Base-by-base conservation (phyloP, 345 rosid species). In the Citrus cavaleriei region DNA sequence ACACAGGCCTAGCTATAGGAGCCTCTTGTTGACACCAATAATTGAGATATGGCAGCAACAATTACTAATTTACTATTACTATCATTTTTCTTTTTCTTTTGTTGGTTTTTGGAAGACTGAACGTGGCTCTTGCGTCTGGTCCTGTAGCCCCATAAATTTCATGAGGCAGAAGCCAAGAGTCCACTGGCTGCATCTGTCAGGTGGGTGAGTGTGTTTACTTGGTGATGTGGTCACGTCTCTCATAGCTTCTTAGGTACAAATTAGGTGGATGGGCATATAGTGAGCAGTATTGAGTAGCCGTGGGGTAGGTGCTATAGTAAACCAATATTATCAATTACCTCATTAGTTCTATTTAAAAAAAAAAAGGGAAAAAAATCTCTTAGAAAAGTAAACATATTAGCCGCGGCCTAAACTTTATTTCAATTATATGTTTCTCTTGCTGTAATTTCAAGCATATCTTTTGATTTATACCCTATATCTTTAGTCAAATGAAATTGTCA, bases 241-340 rank as follows among this genome's bases (percentile, higher is more conserved):
- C n/a, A 9, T 10, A 46, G 18, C 18, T 46, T 28, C 16, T 32
- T 71, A 68, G 82, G 78, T 49, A 68, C 55, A 70, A 80, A 74
- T 74, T 74, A 74, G 79, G 73, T 80, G 57, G 79, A 69, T 69
- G 79, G 82, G 71, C 70, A 74, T 49, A 61, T 1, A 37, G 14
- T 16, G 57, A 22, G 7, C 12, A n/a, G 55, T 9, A 22, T 40
- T 35, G 40, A 58, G 61, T 49, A 42, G 70, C 38, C 64, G 13
- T 68, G 54, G 74, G 74, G 38, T 68, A 28, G 74, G 75, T 74
- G 49, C 40, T 46, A 18, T 55, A 49, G 42, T 57, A 68, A 68
- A 79, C 42, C 35, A 66, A 60, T 34, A 14, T 10, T 51, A 8
- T 67, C 82, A 38, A 55, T 71, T 71, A 71, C 46, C 42, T 25